Evolutionary conservation across 805 yeast species (phyloP).

Genomic region (Blastobotrys terrestris): DNA sequence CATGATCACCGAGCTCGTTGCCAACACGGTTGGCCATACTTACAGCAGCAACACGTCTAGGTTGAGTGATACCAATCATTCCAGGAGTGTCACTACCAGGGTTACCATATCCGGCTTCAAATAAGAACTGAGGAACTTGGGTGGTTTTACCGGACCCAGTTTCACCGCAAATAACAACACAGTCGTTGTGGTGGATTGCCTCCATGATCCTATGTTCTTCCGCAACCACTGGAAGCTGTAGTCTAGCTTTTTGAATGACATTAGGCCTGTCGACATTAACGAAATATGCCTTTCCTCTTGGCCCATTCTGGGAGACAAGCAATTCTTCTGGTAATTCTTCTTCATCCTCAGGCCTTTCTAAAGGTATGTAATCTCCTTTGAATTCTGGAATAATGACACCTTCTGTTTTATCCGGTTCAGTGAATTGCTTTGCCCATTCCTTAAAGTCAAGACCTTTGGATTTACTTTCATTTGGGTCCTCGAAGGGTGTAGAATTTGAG

Average conservation of each 20-base stretch:
- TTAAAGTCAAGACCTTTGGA: slow-evolving; percentile 63
- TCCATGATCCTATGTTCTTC: slow-evolving; percentile 95
- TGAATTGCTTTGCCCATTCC: slow-evolving; percentile 79
- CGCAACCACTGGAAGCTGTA: slow-evolving; percentile 77
- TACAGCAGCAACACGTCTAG: slow-evolving; percentile 81
- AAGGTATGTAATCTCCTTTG: slow-evolving; percentile 45
- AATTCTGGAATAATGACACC: slow-evolving; percentile 43
- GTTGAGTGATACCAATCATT: slow-evolving; percentile 94
- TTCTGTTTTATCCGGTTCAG: slow-evolving; percentile 57
- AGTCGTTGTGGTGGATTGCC: slow-evolving; percentile 86
- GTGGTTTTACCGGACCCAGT: slow-evolving; percentile 99
- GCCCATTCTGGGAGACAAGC: slow-evolving; percentile 48
- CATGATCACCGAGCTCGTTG: slow-evolving; percentile 64
- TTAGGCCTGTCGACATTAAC: slow-evolving; percentile 62
- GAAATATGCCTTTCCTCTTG: slow-evolving; percentile 54
- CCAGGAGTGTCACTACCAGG: slow-evolving; percentile 66
- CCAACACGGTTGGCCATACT: slow-evolving; percentile 81
- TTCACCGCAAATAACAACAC: slow-evolving; percentile 90
- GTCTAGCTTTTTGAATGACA: slow-evolving; percentile 60
- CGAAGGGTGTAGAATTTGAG: neutral
- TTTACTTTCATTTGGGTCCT: neutral
- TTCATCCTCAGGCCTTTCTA: slow-evolving; percentile 62
- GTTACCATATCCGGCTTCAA: slow-evolving; percentile 84
- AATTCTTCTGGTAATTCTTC: slow-evolving; percentile 63
- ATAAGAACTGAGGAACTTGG: slow-evolving; percentile 93